These are phyloP conservation scores for Peterozyma xylosa DNA, from an alignment of 805 yeast genomes.

Conservation along the genomic window DNA sequence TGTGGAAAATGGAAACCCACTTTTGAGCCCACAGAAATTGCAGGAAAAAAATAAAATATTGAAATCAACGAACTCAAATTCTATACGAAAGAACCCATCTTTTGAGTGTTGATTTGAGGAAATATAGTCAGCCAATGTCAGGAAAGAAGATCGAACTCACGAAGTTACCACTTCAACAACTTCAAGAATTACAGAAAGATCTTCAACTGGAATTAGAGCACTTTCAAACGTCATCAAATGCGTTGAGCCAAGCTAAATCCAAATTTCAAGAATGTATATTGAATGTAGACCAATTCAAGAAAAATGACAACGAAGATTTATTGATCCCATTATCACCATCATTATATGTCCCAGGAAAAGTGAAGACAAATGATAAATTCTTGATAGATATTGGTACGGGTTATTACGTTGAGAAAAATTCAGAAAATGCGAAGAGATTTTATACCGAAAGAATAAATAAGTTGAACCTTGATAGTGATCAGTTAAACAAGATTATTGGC, in stretches of 20 bases:
- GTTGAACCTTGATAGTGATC: conserved; percentile 62
- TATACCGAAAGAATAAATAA: conserved; percentile 70
- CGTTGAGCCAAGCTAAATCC: conserved; percentile 72
- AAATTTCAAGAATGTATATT: conserved; percentile 77
- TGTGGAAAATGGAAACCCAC: too few species aligned
- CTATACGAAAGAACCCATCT: too few species aligned
- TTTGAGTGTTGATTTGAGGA: too few species aligned
- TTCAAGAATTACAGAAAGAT: conserved; percentile 74
- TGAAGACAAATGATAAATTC: conserved; percentile 57
- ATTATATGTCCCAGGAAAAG: conserved; percentile 80
- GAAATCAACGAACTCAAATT: neutral
- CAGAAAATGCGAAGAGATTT: conserved; percentile 59
- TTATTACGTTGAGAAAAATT: conserved; percentile 77
- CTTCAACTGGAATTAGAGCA: conserved; percentile 83
- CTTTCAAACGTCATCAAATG: conserved; percentile 74
- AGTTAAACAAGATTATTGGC: conserved; percentile 65
- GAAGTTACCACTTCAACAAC: conserved; percentile 74
- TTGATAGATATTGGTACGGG: conserved; percentile 97
- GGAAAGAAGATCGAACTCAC: conserved; percentile 43
- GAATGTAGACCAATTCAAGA: conserved; percentile 43
- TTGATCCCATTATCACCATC: conserved; percentile 87
- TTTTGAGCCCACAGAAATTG: neutral
- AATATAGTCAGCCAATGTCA: too few species aligned
- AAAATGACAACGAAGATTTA: conserved; percentile 41
- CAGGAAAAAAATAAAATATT: neutral